Evolutionary conservation across 1,284 basidiomycete species (phyloP), one percentile per base, ranked within the genome.

Genomic region (Ganoderma meredithae): DNA sequence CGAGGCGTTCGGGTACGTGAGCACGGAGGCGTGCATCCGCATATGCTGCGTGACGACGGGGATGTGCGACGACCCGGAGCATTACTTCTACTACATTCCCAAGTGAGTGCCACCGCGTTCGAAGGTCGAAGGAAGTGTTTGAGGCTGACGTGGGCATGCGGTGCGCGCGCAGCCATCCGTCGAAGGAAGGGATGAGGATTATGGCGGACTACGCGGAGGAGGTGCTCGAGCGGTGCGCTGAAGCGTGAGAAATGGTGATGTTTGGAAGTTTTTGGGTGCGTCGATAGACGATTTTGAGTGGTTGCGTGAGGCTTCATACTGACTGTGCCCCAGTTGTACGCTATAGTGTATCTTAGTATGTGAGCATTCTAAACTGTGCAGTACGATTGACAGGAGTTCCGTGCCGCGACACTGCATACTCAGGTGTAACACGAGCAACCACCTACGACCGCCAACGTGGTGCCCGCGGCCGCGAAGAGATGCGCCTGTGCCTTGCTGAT

Each of bases 11-110:
- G 78, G 79, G n/a, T 80, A 79, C 64, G 75, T 71, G 61, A 79
- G 75, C 70, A 73, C 72, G 10, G 74, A 71, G n/a, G 72, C 74
- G 49, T 78, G 78, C 65, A 70, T 75, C n/a, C 60, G 64, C 13
- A 58, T 44, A 33, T 70, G 63, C 52, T 72, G 71, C 62, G 68
- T 72, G 41, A 73, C 72, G 53, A 68, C 68, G 5, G 74, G 71
- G 27, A 71, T 71, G 72, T 77, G 76, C 62, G 70, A 74, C 31
- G 85, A 87, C 68, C 85, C 86, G 2, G 82, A 83, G 44, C 83
- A 82, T 67, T 80, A 80, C 27, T 85, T 87, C 69, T 86, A 86
- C 70, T 88, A 85, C 82, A 81, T 86, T 19, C 75, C 78, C 31
- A 82, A 81, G 86, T 85, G 68, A 33, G 52, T 33, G 52, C 7